phyloP scores from a whole-genome alignment of 495 filamentous ascomycete genomes.

The Lineolata rhizophorae region DNA sequence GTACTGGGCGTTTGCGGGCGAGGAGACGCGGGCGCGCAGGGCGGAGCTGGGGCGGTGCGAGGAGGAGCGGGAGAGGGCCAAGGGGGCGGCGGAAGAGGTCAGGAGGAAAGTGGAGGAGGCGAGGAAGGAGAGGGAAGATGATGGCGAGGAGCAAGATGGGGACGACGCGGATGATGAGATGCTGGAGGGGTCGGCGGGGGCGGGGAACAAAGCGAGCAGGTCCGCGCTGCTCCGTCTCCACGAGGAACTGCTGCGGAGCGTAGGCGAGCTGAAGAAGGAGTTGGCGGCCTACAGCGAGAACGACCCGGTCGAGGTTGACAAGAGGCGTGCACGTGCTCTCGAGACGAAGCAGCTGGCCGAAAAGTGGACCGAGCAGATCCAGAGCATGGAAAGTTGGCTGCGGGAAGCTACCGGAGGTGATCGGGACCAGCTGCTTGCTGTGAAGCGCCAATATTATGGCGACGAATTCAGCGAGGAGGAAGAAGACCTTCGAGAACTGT shows the following conservation, averaged over 20 bases:
- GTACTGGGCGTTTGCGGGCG: conserved; percentile 56
- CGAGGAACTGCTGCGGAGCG: conserved; percentile 16
- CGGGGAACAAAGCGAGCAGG: conserved; percentile 12
- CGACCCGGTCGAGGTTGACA: conserved; percentile 29
- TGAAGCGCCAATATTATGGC: conserved; percentile 36
- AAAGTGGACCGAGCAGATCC: conserved; percentile 41
- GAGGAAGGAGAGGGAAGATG: conserved; percentile 19
- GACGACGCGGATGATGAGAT: conserved; percentile 19
- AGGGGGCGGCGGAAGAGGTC: conserved; percentile 17
- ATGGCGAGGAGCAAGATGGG: too few species aligned
- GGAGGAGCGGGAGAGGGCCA: conserved; percentile 31
- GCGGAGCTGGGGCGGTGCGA: conserved; percentile 24
- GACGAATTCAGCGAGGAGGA: conserved; percentile 38
- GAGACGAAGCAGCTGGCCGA: conserved; percentile 25
- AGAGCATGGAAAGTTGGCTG: conserved; percentile 38
- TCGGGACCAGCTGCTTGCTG: conserved; percentile 24
- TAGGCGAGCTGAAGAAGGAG: conserved; percentile 20
- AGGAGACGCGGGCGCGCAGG: conserved; percentile 33
- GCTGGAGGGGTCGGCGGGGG: conserved; percentile 5
- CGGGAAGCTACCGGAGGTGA: conserved; percentile 27
- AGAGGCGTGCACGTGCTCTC: conserved; percentile 26
- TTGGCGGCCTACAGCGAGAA: conserved; percentile 26
- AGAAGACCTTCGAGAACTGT: conserved; percentile 30
- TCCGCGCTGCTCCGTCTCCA: conserved; percentile 15
- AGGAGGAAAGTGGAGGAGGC: conserved; percentile 23